Evolutionary conservation across 2,329 filamentous ascomycete genomes (phyloP), one percentile per base, ranked within the genome.

Genomic region (Colletotrichum caudatum): DNA sequence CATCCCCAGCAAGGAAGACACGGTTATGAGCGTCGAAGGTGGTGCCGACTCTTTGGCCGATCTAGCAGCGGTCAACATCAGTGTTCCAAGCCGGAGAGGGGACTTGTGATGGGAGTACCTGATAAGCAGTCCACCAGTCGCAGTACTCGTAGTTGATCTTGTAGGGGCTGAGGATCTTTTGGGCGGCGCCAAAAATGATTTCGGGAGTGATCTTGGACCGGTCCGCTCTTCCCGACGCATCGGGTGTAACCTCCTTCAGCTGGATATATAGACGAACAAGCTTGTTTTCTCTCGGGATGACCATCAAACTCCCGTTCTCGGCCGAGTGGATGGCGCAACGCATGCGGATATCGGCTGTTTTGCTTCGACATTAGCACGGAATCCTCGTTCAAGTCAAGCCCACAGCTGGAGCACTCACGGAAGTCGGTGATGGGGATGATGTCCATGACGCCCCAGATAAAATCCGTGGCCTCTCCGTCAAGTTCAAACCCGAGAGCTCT

Each of bases 1-100:
- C 91, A 78, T 93, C 92, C 2, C 92, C 92, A 0, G 91, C 90
- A 5, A 94, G 83, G 77, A 94, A 94, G 12, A 94, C 84, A 5
- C 90, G 85, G 33, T 87, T 84, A 16, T 83, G 80, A 8, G 83
- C 83, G 51, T 85, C 86, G 78, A 91, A 92, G 53, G 84, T 82
- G 1, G 84, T 85, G 5, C 87, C 89, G 0, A 92, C 86, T 7
- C 91, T 84, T 76, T 93, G 91, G 0, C 90, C 90, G 57, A 93
- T 91, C 72, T 92, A 87, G 74, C 92, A 92, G 1, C 20, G 1
- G 3, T 65, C 2, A 65, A 29, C 35, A 50, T 11, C 6, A 18
- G n/a, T 16, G 12, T 8, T 39, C 5, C 4, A 3, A 1, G 29
- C 14, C 16, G 26, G 9, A 11, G 87, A 66, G 3, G 73, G 74